A percentile compares a stretch with the other conserved stretches of the same genome.
These are phyloP conservation scores for Tardiomyces blankii DNA, from an alignment of 1,139 yeast genomes.

Conservation along the genomic window DNA sequence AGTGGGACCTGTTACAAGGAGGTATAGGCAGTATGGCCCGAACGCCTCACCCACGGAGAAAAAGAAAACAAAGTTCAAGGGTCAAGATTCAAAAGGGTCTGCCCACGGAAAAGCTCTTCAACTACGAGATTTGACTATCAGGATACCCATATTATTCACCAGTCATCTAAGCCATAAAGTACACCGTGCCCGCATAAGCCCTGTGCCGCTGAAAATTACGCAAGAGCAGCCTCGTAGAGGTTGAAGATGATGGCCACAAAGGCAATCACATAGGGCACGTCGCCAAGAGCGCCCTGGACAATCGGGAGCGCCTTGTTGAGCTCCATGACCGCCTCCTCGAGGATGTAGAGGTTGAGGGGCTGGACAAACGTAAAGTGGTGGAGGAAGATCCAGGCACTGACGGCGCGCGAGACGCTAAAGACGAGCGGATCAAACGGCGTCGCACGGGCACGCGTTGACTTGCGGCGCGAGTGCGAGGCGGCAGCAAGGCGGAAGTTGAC, in stretches of 20 bases:
- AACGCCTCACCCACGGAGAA: too few species aligned
- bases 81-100: too few species aligned
- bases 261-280: constrained; percentile 23
- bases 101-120: too few species aligned
- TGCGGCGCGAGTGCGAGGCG: neutral
- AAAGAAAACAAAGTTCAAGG: too few species aligned
- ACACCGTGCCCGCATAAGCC: neutral
- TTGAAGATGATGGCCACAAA: constrained; percentile 23
- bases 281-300: constrained; percentile 20
- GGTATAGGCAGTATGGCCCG: too few species aligned
- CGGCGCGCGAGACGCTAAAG: constrained; percentile 41
- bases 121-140: neutral
- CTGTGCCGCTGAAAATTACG: neutral
- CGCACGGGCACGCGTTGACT: neutral
- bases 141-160: constrained; percentile 1
- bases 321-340: neutral
- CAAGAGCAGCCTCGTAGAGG: constrained; percentile 24
- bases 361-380: neutral
- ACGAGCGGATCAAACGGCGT: constrained; percentile 41
- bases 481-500: constrained; percentile 19
- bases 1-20: too few species aligned
- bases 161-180: constrained; percentile 2
- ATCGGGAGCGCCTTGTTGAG: constrained; percentile 3
- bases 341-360: neutral
- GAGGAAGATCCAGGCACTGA: constrained; percentile 33